phyloP scores from a whole-genome alignment of 2,329 filamentous ascomycete genomes.

The Colletotrichum sp. region DNA sequence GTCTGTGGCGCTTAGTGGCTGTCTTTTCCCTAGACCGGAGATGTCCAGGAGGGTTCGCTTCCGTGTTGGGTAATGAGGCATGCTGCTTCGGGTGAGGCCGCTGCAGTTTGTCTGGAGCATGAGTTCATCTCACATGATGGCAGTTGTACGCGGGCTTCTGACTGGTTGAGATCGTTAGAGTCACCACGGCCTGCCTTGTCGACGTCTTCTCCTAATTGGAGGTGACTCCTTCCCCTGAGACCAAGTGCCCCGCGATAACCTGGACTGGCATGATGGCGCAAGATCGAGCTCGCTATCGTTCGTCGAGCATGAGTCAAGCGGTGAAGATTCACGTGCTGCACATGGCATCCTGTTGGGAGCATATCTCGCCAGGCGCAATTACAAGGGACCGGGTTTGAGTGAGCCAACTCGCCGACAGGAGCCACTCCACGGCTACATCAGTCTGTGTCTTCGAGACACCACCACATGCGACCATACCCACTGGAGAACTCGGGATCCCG shows the following conservation, averaged over 20 bases:
- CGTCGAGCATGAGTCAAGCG: neutral
- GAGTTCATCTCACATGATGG: neutral
- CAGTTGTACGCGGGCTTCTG: neutral
- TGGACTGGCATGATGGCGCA: neutral
- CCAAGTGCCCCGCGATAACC: neutral
- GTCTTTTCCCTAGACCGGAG: neutral
- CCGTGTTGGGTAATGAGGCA: neutral
- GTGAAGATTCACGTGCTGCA: neutral
- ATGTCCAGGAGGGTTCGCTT: neutral
- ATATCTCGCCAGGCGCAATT: neutral
- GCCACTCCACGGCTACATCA: neutral
- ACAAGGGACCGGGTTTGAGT: neutral
- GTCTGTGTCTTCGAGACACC: neutral
- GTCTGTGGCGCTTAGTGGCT: neutral
- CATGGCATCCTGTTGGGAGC: neutral
- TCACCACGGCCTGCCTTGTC: neutral
- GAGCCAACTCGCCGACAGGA: neutral
- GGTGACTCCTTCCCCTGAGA: neutral
- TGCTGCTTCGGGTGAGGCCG: neutral
- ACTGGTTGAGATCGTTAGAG: neutral
- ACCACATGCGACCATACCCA: neutral
- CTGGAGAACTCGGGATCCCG: constrained; percentile 15
- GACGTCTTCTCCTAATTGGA: neutral
- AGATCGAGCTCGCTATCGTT: neutral
- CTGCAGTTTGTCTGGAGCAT: neutral